Conservation (phyloP, 352 stramenopile species). For the Phytopythium delawarense region DNA sequence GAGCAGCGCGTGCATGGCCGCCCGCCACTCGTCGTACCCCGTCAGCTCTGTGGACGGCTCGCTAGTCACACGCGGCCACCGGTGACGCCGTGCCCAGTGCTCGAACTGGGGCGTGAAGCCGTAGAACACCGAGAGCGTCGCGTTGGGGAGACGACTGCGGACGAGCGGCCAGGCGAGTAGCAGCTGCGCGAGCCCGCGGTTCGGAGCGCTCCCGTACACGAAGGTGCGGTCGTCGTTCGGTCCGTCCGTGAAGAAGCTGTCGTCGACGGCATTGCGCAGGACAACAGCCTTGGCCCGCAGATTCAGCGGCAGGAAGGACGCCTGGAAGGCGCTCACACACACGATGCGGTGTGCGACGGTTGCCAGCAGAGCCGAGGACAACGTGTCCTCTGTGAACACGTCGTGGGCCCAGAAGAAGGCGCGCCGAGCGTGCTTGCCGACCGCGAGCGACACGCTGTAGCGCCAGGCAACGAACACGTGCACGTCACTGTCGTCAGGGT, state of each 20-base stretch:
- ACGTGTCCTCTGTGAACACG: constrained; percentile 31
- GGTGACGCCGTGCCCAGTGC: constrained; percentile 37
- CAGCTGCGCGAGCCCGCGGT: constrained; percentile 64
- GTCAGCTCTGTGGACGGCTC: constrained; percentile 10
- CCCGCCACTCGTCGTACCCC: constrained; percentile 63
- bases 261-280: constrained; percentile 74
- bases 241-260: constrained; percentile 52
- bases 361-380: constrained; percentile 33
- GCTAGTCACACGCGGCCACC: background rate
- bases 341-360: constrained; percentile 63
- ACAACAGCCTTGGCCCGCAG: constrained; percentile 52
- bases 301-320: constrained; percentile 33
- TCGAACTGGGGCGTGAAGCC: constrained; percentile 83
- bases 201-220: constrained; percentile 86
- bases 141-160: constrained; percentile 37
- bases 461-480: constrained; percentile 92
- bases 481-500: constrained; percentile 43
- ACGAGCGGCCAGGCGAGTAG: constrained; percentile 76
- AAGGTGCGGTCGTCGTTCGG: constrained; percentile 58
- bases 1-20: constrained; percentile 33
- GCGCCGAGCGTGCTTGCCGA: constrained; percentile 30
- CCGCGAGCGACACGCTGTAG: constrained; percentile 77
- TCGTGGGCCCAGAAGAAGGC: constrained; percentile 87
- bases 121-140: constrained; percentile 84
- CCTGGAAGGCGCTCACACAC: constrained; percentile 80